Percentiles rank a stretch among this genome's conserved stretches.
Evolutionary conservation across 768 basidiomycete genomes (phyloP).

Genomic region (Lactifluus echinatus): DNA sequence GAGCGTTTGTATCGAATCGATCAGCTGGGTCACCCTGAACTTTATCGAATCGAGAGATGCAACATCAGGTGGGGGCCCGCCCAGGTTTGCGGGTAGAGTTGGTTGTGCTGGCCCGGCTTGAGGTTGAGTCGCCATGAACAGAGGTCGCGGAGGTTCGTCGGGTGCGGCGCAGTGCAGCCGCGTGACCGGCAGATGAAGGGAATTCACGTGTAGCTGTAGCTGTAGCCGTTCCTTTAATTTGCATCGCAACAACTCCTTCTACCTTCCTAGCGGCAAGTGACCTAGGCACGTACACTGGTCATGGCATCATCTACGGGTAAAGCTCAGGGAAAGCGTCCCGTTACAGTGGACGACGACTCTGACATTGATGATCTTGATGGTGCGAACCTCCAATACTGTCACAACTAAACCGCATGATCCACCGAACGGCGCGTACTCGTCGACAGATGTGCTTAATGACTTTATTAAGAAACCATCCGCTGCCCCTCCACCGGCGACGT

Average conservation of each 20-base stretch:
- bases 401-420: not conserved
- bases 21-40: slow-evolving; percentile 71
- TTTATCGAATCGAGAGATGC: slow-evolving; percentile 55
- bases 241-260: too few relatives aligned
- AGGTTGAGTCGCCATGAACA: not conserved
- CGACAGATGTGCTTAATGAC: slow-evolving; percentile 41
- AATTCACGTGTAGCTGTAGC: slow-evolving; percentile 6
- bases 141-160: too few relatives aligned
- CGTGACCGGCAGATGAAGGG: not conserved
- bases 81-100: slow-evolving; percentile 1
- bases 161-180: too few relatives aligned
- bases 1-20: slow-evolving; percentile 62
- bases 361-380: slow-evolving; percentile 67
- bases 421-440: slow-evolving; percentile 7
- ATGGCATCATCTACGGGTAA: slow-evolving; percentile 7
- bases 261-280: not conserved
- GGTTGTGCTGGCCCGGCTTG: not conserved
- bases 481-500: slow-evolving; percentile 15
- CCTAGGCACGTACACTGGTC: not conserved
- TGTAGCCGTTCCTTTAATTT: not conserved
- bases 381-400: slow-evolving; percentile 21
- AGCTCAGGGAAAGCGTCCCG: slow-evolving; percentile 1
- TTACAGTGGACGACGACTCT: slow-evolving; percentile 31
- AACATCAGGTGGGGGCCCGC: slow-evolving; percentile 8
- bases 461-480: slow-evolving; percentile 27